Evolutionary conservation across 345 rosid genomes (phyloP).

Genomic region (Diplotaxis tenuifolia): DNA sequence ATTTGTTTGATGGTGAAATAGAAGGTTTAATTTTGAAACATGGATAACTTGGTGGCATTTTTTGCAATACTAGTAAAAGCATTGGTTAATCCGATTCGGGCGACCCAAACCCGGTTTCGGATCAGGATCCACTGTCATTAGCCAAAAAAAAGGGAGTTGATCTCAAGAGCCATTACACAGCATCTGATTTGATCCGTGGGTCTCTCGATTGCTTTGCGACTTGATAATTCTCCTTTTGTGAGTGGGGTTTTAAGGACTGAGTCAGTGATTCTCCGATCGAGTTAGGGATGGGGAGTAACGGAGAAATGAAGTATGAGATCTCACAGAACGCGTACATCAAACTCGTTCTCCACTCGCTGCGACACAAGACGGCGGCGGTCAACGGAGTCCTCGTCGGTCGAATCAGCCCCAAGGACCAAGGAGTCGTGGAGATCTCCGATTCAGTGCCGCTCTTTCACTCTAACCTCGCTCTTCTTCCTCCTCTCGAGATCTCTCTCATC

Average conservation of each 20-base stretch:
- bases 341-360: constrained; percentile 77
- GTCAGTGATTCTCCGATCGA: constrained; percentile 30
- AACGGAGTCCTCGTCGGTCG: constrained; percentile 82
- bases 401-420: constrained; percentile 45
- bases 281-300: constrained; percentile 42
- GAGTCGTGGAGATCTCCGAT: constrained; percentile 67
- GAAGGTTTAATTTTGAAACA: neutral
- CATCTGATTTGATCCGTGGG: too few relatives aligned
- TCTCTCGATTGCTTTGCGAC: constrained; percentile 11
- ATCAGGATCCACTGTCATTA: constrained; percentile 1
- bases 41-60: neutral
- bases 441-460: constrained; percentile 93
- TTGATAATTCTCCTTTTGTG: neutral
- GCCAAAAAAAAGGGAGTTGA: neutral
- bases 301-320: constrained; percentile 67
- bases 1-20: neutral
- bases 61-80: neutral
- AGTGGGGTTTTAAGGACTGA: neutral
- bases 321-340: constrained; percentile 86
- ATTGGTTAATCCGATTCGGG: neutral
- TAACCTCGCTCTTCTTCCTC: constrained; percentile 81
- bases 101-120: constrained; percentile 24
- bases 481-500: constrained; percentile 92
- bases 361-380: constrained; percentile 78
- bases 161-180: too few relatives aligned